These are phyloP conservation scores for Phytopythium kandeliae DNA, from an alignment of 352 stramenopile genomes.

Conservation along the genomic window DNA sequence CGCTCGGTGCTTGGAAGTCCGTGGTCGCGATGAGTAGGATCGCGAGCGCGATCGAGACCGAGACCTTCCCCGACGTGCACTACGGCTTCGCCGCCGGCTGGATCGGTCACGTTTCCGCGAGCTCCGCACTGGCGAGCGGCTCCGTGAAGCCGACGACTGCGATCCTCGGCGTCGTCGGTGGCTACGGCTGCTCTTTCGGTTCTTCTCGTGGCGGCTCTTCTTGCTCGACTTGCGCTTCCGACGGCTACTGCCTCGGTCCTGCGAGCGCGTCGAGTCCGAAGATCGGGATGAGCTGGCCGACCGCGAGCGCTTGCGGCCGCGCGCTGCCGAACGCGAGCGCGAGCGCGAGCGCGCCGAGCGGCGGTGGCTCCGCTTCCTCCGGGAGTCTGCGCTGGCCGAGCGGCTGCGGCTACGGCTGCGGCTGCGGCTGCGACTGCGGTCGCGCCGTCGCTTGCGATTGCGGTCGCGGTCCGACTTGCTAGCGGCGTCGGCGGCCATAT, in stretches of 20 bases:
- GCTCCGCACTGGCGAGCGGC: constrained; percentile 21
- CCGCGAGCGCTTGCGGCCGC: constrained; percentile 15
- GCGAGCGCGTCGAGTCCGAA: constrained; percentile 27
- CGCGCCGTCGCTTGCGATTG: constrained; percentile 25
- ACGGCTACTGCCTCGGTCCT: constrained; percentile 20
- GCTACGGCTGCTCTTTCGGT: constrained; percentile 11
- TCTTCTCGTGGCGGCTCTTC: constrained; percentile 6
- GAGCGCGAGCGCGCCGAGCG: constrained; percentile 13
- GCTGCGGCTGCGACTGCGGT: constrained; percentile 18
- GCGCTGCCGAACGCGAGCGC: constrained; percentile 6
- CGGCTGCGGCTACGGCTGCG: constrained; percentile 19
- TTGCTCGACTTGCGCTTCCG: constrained; percentile 9
- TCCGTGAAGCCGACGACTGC: constrained; percentile 16
- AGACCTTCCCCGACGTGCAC: not conserved
- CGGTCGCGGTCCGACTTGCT: constrained; percentile 8
- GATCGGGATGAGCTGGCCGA: constrained; percentile 18
- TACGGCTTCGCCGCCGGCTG: constrained; percentile 15
- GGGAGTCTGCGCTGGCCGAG: constrained; percentile 6
- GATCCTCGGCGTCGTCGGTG: constrained; percentile 2
- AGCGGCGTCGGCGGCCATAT: constrained; percentile 11
- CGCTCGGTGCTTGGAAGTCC: not conserved
- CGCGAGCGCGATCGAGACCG: constrained; percentile 4
- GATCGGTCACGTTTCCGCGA: constrained; percentile 20
- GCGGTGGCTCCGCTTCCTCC: constrained; percentile 12
- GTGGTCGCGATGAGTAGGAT: not conserved